Conservation (phyloP, 495 filamentous ascomycete species). For the Aspergillus haitiensis region DNA sequence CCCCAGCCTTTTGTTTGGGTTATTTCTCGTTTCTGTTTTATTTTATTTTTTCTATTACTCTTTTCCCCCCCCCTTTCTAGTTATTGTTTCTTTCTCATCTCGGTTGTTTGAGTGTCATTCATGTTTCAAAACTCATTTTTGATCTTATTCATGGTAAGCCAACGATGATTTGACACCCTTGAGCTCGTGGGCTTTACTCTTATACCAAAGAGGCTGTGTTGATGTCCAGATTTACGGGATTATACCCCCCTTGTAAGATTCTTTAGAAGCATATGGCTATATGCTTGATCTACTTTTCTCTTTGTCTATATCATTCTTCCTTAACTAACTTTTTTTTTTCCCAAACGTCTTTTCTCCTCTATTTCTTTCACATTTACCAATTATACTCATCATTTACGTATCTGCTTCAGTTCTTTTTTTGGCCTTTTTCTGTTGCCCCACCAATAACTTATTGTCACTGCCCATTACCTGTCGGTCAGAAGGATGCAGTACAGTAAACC, state of each 20-base stretch:
- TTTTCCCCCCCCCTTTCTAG: neutral
- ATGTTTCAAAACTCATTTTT: neutral
- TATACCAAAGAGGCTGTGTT: neutral
- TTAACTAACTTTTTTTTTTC: neutral
- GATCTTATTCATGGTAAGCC: neutral
- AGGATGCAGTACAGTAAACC: no score
- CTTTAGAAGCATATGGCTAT: slow-evolving; percentile 1
- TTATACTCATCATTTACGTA: neutral
- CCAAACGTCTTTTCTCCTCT: neutral
- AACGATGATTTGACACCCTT: neutral
- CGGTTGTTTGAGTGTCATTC: neutral
- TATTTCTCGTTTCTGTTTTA: neutral
- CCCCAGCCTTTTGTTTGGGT: neutral
- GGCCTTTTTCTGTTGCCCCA: neutral
- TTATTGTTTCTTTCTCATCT: neutral
- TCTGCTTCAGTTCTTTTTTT: neutral
- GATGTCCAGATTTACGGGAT: slow-evolving; percentile 3
- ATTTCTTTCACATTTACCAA: neutral
- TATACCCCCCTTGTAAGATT: slow-evolving; percentile 14
- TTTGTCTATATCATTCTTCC: slow-evolving; percentile 6
- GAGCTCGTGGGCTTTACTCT: neutral
- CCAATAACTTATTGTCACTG: no score
- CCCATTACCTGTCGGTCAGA: no score
- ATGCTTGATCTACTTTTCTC: neutral
- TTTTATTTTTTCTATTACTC: neutral